phyloP scores from a whole-genome alignment of 441 rosid genomes.

The Melastoma candidum region DNA sequence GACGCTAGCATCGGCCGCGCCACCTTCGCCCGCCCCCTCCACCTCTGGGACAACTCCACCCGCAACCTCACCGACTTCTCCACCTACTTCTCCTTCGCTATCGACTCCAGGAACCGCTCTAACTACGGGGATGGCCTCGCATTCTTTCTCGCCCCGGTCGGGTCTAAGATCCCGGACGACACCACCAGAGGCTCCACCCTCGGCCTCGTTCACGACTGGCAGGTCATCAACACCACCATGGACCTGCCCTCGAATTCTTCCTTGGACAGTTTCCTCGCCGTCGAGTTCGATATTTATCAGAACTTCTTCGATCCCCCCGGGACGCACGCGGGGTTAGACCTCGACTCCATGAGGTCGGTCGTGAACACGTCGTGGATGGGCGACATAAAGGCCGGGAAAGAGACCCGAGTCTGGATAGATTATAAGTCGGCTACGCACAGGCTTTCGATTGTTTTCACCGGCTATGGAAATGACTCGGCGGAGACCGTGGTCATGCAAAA shows the following conservation, averaged over 20 bases:
- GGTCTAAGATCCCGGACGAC: neutral
- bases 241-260: neutral
- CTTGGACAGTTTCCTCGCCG: conserved; percentile 1
- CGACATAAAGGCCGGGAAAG: neutral
- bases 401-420: conserved; percentile 6
- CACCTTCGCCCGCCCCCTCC: conserved; percentile 5
- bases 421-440: conserved; percentile 2
- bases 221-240: neutral
- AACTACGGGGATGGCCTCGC: conserved; percentile 1
- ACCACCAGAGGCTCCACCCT: neutral
- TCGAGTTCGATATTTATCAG: conserved; percentile 6
- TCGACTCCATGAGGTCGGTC: conserved; percentile 7
- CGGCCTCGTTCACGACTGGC: conserved; percentile 1
- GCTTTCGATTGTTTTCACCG: conserved; percentile 3
- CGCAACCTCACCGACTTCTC: conserved; percentile 7
- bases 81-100: conserved; percentile 8
- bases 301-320: conserved; percentile 9
- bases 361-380: conserved; percentile 4
- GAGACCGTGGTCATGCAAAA: neutral
- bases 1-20: conserved; percentile 2
- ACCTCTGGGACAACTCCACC: conserved; percentile 7
- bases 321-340: conserved; percentile 6
- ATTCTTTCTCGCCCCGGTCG: conserved; percentile 7
- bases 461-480: neutral
- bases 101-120: neutral